A percentile compares a stretch with the other conserved stretches of the same genome.
phyloP scores from a whole-genome alignment of 768 basidiomycete genomes.

The Suillus luteus region DNA sequence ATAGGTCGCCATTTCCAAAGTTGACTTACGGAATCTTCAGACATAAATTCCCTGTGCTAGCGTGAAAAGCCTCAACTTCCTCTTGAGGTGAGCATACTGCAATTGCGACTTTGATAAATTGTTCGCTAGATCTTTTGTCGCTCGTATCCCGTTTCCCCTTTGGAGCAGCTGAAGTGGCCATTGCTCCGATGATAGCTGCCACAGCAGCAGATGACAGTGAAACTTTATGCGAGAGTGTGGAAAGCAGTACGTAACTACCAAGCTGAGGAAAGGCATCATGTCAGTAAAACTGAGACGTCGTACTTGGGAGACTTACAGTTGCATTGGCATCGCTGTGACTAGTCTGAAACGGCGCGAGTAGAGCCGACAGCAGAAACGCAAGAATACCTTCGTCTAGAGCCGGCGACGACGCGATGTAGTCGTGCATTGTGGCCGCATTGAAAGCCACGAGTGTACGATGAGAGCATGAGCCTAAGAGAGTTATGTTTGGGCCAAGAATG shows the following conservation, averaged over 20 bases:
- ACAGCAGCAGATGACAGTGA: constrained; percentile 59
- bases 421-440: constrained; percentile 77
- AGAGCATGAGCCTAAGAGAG: constrained; percentile 34
- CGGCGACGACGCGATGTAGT: constrained; percentile 67
- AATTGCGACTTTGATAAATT: constrained; percentile 66
- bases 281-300: constrained; percentile 1
- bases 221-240: constrained; percentile 68
- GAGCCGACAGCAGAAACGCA: constrained; percentile 64
- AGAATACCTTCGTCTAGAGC: constrained; percentile 64
- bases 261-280: constrained; percentile 44
- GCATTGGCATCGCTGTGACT: constrained; percentile 47
- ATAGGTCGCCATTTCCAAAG: not conserved
- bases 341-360: constrained; percentile 58
- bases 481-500: not conserved
- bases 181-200: constrained; percentile 54
- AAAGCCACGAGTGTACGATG: constrained; percentile 82
- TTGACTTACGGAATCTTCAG: constrained; percentile 49
- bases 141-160: constrained; percentile 22
- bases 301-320: constrained; percentile 44
- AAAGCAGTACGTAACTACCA: constrained; percentile 72
- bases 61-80: constrained; percentile 48
- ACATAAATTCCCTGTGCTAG: constrained; percentile 41
- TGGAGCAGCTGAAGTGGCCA: constrained; percentile 49
- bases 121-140: constrained; percentile 47
- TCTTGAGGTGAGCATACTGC: constrained; percentile 68